These are phyloP conservation scores for Aspergillus sp. DNA, from an alignment of 2,329 filamentous ascomycete species.

Conservation along the genomic window DNA sequence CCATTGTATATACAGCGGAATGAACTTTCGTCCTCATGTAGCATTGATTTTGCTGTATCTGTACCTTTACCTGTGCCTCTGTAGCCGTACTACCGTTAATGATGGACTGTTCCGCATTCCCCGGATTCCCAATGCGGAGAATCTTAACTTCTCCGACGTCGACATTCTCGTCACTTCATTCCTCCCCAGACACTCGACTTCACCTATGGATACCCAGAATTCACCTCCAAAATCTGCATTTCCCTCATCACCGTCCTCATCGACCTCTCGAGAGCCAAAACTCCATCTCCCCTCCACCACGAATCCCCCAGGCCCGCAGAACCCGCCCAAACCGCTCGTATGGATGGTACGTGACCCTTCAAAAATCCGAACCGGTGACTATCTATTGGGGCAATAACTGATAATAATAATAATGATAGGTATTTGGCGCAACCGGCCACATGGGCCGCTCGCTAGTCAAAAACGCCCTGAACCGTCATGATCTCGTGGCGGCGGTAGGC, in stretches of 20 bases:
- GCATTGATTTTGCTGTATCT: background rate
- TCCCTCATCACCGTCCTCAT: slow-evolving; percentile 17
- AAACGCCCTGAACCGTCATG: slow-evolving; percentile 67
- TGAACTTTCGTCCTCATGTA: too few relatives aligned
- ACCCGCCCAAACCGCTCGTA: slow-evolving; percentile 65
- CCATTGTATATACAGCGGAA: too few relatives aligned
- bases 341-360: slow-evolving; percentile 63
- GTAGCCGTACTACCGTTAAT: too few relatives aligned
- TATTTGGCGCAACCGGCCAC: slow-evolving; percentile 95
- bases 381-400: background rate
- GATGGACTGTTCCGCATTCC: background rate
- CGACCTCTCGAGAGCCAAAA: slow-evolving; percentile 30
- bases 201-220: slow-evolving; percentile 18
- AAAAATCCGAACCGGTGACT: background rate
- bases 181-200: background rate
- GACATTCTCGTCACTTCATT: background rate
- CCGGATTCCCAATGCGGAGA: slow-evolving; percentile 17
- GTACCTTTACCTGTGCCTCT: background rate
- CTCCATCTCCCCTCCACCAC: slow-evolving; percentile 71
- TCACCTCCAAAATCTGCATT: slow-evolving; percentile 15
- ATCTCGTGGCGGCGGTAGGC: slow-evolving; percentile 79
- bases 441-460: slow-evolving; percentile 89
- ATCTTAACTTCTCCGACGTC: background rate
- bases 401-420: slow-evolving; percentile 39
- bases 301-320: slow-evolving; percentile 67